Percentiles rank a stretch among this genome's conserved stretches.
These are phyloP conservation scores for Boletus sensibilis DNA, from an alignment of 768 basidiomycete genomes.

Conservation along the genomic window DNA sequence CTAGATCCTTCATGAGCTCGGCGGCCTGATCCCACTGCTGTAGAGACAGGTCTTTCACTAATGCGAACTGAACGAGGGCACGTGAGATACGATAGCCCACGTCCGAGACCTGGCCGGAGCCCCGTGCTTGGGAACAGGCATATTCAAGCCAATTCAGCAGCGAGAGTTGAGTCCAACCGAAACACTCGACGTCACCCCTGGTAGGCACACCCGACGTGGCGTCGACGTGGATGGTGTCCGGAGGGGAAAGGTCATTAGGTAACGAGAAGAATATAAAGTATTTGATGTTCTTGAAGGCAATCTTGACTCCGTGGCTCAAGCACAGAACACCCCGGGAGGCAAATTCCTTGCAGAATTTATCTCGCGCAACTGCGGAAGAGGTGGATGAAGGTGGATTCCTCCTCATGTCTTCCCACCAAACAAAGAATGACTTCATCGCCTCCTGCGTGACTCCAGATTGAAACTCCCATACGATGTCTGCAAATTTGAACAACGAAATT, in stretches of 20 bases:
- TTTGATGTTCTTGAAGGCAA: conserved; percentile 58
- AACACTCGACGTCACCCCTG: conserved; percentile 39
- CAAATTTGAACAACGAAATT: conserved; percentile 3
- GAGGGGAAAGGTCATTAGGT: conserved; percentile 71
- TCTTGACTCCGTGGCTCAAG: neutral
- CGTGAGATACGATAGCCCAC: conserved; percentile 56
- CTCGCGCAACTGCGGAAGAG: neutral
- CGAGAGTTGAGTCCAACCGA: conserved; percentile 76
- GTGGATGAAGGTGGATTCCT: neutral
- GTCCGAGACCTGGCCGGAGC: conserved; percentile 26
- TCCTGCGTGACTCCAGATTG: conserved; percentile 7
- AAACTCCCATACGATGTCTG: conserved; percentile 13
- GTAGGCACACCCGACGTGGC: conserved; percentile 57
- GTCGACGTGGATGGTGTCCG: conserved; percentile 63
- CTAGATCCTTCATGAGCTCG: conserved; percentile 44
- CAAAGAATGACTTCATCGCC: conserved; percentile 7
- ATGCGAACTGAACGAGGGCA: conserved; percentile 73
- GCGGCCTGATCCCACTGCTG: conserved; percentile 55
- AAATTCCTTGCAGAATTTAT: conserved; percentile 33
- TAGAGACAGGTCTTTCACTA: conserved; percentile 53
- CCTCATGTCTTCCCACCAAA: conserved; percentile 7
- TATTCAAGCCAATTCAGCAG: conserved; percentile 69
- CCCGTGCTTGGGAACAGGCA: conserved; percentile 44
- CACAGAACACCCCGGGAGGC: conserved; percentile 40
- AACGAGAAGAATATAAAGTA: conserved; percentile 56